Conservation (phyloP, 306 rosid species). For the Luffa aegyptiaca region DNA sequence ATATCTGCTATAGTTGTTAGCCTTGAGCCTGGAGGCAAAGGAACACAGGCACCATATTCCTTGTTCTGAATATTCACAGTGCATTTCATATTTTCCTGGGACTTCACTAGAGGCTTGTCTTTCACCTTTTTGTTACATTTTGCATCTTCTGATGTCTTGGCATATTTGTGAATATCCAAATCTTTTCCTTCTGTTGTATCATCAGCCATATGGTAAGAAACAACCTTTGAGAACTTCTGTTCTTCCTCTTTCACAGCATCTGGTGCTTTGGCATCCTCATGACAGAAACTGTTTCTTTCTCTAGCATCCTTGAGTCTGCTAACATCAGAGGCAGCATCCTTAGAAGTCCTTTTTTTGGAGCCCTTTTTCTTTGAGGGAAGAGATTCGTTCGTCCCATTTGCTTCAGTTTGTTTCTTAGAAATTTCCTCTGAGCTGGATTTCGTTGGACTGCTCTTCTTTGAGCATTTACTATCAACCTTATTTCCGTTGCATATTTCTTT, state of each 20-base stretch:
- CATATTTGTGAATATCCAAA: conserved; percentile 1
- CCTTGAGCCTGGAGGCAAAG: conserved; percentile 40
- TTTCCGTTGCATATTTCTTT: conserved; percentile 48
- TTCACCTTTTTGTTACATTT: conserved; percentile 15
- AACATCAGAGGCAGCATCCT: conserved; percentile 8
- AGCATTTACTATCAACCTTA: conserved; percentile 20
- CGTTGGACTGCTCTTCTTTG: conserved; percentile 15
- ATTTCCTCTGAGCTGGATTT: conserved; percentile 20
- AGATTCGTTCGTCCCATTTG: conserved; percentile 11
- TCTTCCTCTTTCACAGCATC: conserved; percentile 5
- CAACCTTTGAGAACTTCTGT: conserved; percentile 2
- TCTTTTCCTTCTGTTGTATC: conserved; percentile 4
- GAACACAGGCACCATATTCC: conserved; percentile 12
- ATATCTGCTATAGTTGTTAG: conserved; percentile 35
- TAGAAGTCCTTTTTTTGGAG: background rate
- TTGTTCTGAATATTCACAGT: background rate
- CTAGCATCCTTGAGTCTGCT: background rate
- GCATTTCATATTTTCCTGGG: conserved; percentile 10
- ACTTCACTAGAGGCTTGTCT: conserved; percentile 1
- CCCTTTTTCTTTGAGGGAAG: conserved; percentile 6
- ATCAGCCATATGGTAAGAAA: background rate
- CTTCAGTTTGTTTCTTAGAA: conserved; percentile 13
- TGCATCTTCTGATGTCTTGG: background rate
- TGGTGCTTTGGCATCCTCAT: background rate
- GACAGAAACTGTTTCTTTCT: background rate